Evolutionary conservation across 1,284 basidiomycete species (phyloP), one percentile per base, ranked within the genome.

Genomic region (Ganoderma sp.): DNA sequence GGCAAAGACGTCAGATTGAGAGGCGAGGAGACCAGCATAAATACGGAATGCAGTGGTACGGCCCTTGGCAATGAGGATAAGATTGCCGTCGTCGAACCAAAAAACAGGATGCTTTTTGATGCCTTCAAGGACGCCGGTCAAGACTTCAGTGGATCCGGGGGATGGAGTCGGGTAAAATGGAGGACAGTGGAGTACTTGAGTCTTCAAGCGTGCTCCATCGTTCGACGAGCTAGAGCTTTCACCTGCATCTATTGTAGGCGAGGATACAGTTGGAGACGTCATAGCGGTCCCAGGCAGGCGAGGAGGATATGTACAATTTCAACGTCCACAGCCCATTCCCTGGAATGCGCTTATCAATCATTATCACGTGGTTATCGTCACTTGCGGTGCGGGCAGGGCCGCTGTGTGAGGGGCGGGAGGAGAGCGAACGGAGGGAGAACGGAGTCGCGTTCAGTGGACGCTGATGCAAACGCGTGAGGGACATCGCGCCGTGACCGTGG

Each of bases 1-100:
- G 0, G 57, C 50, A 19, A 75, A 74, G 2, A 74, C 57, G 1
- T 52, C 12, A 10, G 73, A 75, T 5, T 73, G 68, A 3, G 60
- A 42, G 10, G 70, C 67, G 2, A 75, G 70, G 10, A 75, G 28
- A 10, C 64, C 65, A 10, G 63, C 37, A 48, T 71, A 68, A 5
- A 75, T 65, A 17, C 70, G 69, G 43, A 73, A 75, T 6, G 61
- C 69, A 1, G 34, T 62, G 34, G 34, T 37, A 37, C 9, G 34
- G 34, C 34, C 34, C 34, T 50, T 15, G 28, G 43, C 42, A 19
- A 62, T 32, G 43, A 62, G 43, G 45, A 62, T 37, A 14, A 62
- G 43, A 34, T 42, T 62, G 12, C 61, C 61, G 19, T 62, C 61
- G 5, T 48, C 25, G 10, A 62, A 8, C 61, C 61, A 62, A 32